Evolutionary conservation across 306 rosid genomes (phyloP), one percentile per base, ranked within the genome.

Genomic region (Cercis canadensis): DNA sequence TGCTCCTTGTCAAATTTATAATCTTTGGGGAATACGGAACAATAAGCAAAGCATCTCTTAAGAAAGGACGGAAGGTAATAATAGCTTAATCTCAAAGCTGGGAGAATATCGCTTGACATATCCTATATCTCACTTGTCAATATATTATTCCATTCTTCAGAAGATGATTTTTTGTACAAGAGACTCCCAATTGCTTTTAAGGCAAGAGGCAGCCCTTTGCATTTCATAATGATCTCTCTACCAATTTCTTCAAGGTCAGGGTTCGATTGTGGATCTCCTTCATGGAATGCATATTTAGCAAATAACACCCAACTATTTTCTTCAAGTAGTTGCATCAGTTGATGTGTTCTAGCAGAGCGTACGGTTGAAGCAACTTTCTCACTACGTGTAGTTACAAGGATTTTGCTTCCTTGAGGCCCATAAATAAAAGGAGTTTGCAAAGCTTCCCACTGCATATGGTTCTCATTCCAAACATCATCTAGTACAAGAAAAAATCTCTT

Each of bases 1-100:
- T 62, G 39, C 10, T 47, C 58, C n/a, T 67, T 72, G 4, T 44
- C 10, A 4, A 79, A 37, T 50, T 9, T 40, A 43, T 65, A 73
- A 51, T 47, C 80, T 33, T 69, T 73, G 0, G 83, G 81, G 0
- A 84, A 46, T 12, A 84, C 63, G 0, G 81, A 80, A 7, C 80
- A 75, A 60, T 78, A 83, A 8, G 87, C 76, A 78, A 83, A 82
- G 5, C 87, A 82, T 8, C 54, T 51, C 5, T 82, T 82, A 11
- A 82, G 24, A 13, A 33, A 32, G 0, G 60, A 49, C 0, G 86
- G 71, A 0, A 78, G 65, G 60, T 64, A 43, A 0, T 56, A 14
- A 19, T 79, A 83, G 21, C 80, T 79, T 6, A 83, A 4, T 55
- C 69, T 72, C 2, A 79, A 11, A 4, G 71, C 63, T 0, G 72